Conservation (phyloP, 2,329 filamentous ascomycete genomes). For the Pestalotiopsis fici region DNA sequence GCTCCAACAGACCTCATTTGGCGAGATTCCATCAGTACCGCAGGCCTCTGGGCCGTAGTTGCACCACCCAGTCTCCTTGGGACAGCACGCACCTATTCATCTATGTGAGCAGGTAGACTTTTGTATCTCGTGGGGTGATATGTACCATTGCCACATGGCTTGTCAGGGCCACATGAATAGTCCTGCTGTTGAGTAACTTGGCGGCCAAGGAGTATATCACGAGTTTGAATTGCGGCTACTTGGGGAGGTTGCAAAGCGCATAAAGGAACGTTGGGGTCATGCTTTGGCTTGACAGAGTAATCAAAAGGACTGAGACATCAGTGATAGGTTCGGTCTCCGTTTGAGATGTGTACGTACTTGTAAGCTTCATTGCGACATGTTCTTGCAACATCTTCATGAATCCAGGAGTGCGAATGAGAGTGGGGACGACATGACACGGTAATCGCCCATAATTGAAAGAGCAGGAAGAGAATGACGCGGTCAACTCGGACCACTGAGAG, state of each 20-base stretch:
- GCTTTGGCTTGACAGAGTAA: background rate
- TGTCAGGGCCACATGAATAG: background rate
- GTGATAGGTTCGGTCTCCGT: background rate
- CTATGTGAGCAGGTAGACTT: too few relatives aligned
- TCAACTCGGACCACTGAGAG: too few relatives aligned
- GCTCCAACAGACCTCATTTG: constrained; percentile 24
- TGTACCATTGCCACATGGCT: constrained; percentile 4
- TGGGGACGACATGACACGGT: too few relatives aligned
- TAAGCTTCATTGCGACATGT: background rate
- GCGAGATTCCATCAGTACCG: background rate
- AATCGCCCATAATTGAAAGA: too few relatives aligned
- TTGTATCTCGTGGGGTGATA: background rate
- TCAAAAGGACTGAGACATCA: background rate
- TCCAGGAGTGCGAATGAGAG: background rate
- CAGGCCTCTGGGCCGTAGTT: constrained; percentile 6
- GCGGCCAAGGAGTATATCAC: background rate
- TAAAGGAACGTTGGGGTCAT: too few relatives aligned
- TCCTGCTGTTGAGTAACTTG: background rate
- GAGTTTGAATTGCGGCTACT: background rate
- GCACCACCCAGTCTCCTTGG: background rate
- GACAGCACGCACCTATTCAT: background rate
- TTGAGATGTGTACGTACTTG: background rate
- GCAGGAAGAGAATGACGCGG: too few relatives aligned
- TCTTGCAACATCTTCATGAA: background rate
- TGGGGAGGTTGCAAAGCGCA: background rate